These are phyloP conservation scores for Alternaria sp. DNA, from an alignment of 2,329 filamentous ascomycete genomes.

Conservation along the genomic window DNA sequence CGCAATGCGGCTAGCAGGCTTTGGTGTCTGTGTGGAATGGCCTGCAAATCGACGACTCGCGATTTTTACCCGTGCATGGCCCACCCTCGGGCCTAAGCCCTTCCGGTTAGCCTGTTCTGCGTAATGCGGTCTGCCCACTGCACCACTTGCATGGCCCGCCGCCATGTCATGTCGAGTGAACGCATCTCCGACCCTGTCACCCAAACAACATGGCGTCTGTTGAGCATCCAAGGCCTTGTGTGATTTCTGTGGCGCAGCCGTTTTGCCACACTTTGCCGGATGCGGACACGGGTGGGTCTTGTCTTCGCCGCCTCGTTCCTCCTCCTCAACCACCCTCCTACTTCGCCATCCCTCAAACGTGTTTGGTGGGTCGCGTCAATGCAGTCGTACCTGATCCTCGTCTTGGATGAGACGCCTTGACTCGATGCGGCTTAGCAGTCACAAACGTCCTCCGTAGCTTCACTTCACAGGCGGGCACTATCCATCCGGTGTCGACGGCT, in stretches of 20 bases:
- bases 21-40: slow-evolving; percentile 33
- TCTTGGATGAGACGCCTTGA: slow-evolving; percentile 21
- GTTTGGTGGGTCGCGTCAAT: slow-evolving; percentile 33
- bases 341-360: slow-evolving; percentile 25
- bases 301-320: slow-evolving; percentile 8
- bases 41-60: slow-evolving; percentile 34
- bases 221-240: slow-evolving; percentile 21
- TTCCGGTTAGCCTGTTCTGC: slow-evolving; percentile 14
- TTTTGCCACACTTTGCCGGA: slow-evolving; percentile 19
- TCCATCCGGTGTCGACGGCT: slow-evolving; percentile 23
- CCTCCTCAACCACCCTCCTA: slow-evolving; percentile 10
- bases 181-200: slow-evolving; percentile 18
- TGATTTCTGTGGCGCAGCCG: slow-evolving; percentile 14
- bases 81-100: slow-evolving; percentile 22
- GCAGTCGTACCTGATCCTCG: slow-evolving; percentile 36
- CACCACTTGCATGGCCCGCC: slow-evolving; percentile 6
- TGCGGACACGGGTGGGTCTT: slow-evolving; percentile 10
- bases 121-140: slow-evolving; percentile 17
- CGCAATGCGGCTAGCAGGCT: slow-evolving; percentile 32
- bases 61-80: slow-evolving; percentile 25
- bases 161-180: slow-evolving; percentile 19
- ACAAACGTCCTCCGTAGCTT: slow-evolving; percentile 26
- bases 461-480: slow-evolving; percentile 31
- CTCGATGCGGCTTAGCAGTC: slow-evolving; percentile 26
- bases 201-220: slow-evolving; percentile 8